Conservation (phyloP, 768 basidiomycete species). For the Tricholoma matsutake region DNA sequence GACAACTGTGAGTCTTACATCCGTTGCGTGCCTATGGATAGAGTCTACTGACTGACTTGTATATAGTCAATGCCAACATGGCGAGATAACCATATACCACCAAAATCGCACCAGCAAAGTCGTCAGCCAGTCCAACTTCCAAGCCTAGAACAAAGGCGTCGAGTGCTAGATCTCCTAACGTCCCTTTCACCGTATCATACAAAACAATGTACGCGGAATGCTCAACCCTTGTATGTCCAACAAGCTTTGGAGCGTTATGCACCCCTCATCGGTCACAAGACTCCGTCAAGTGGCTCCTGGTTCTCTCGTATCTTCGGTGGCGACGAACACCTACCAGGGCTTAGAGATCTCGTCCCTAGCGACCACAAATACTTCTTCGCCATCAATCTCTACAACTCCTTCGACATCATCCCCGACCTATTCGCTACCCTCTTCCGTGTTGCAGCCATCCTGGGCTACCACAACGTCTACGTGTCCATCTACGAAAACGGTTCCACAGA, state of each 20-base stretch:
- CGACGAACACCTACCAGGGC: conserved; percentile 35
- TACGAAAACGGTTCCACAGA: conserved; percentile 99
- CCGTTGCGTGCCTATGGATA: conserved; percentile 3
- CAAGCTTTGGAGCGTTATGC: conserved; percentile 87
- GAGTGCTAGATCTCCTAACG: conserved; percentile 84
- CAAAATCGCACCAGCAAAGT: conserved; percentile 48
- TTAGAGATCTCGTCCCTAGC: conserved; percentile 39
- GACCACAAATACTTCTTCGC: conserved; percentile 99
- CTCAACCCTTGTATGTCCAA: conserved; percentile 80
- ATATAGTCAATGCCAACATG: conserved; percentile 42
- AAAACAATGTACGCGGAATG: conserved; percentile 80
- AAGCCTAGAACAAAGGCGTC: conserved; percentile 76
- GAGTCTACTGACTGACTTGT: neutral
- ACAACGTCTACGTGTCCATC: conserved; percentile 97
- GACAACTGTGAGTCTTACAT: conserved; percentile 30
- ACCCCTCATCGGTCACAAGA: conserved; percentile 75
- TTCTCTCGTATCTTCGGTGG: conserved; percentile 47
- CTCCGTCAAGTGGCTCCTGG: conserved; percentile 59
- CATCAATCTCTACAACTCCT: conserved; percentile 99
- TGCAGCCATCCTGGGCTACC: conserved; percentile 88
- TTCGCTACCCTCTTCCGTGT: conserved; percentile 96
- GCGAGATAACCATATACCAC: conserved; percentile 51
- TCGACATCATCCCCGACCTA: conserved; percentile 96
- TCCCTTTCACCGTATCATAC: conserved; percentile 91
- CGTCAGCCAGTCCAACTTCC: conserved; percentile 71